These are phyloP conservation scores for Pyrenochaeta sp. DNA, from an alignment of 2,329 filamentous ascomycete genomes.

Conservation along the genomic window DNA sequence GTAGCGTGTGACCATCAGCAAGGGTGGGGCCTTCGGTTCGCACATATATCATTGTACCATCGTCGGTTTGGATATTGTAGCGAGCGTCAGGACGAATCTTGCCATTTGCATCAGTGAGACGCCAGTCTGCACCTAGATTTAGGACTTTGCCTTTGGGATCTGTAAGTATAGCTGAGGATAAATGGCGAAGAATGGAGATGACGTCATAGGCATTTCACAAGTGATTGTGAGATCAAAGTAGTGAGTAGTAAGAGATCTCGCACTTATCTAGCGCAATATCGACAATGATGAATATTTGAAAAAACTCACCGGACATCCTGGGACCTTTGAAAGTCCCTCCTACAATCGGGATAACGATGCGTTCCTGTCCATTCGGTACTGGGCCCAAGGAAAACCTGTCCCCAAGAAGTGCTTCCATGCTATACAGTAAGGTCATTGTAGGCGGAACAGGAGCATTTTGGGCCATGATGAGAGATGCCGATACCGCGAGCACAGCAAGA, in stretches of 20 bases:
- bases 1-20: constrained; percentile 36
- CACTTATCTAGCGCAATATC: not conserved
- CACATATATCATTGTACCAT: constrained; percentile 46
- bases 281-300: not conserved
- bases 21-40: constrained; percentile 42
- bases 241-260: too few species aligned
- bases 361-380: constrained; percentile 29
- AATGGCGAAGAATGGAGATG: constrained; percentile 17
- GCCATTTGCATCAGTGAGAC: constrained; percentile 35
- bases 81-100: constrained; percentile 45
- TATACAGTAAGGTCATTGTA: constrained; percentile 31
- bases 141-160: constrained; percentile 37
- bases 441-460: constrained; percentile 23
- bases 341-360: constrained; percentile 39
- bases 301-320: constrained; percentile 28
- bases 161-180: not conserved
- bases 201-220: constrained; percentile 6
- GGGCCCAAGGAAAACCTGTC: constrained; percentile 29
- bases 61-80: constrained; percentile 48
- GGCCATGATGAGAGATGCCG: constrained; percentile 21
- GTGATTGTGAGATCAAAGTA: not conserved
- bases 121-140: constrained; percentile 51
- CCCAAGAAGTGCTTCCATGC: constrained; percentile 30
- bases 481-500: constrained; percentile 10
- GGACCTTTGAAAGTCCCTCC: constrained; percentile 43